Evolutionary conservation across 805 yeast genomes (phyloP).

Genomic region (Hagleromyces aurorensis): DNA sequence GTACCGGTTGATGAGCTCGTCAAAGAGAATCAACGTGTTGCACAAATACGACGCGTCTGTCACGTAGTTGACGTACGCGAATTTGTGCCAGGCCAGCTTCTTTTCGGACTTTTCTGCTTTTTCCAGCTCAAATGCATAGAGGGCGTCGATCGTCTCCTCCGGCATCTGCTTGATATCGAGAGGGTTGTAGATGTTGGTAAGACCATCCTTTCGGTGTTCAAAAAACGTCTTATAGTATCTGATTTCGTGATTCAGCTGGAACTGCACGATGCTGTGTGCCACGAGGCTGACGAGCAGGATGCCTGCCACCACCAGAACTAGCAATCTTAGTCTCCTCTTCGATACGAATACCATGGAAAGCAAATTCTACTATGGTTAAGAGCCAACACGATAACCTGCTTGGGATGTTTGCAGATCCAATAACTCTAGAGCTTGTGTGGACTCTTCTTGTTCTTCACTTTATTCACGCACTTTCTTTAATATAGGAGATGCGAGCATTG

Average conservation of each 20-base stretch:
- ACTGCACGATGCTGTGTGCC: conserved; percentile 19
- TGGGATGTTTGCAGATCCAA: too few species aligned
- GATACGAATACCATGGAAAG: conserved; percentile 15
- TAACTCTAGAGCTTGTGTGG: too few species aligned
- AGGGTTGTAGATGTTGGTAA: conserved; percentile 22
- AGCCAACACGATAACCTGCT: background rate
- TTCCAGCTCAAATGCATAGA: conserved; percentile 12
- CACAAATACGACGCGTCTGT: conserved; percentile 45
- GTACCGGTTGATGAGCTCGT: conserved; percentile 31
- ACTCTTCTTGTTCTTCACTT: too few species aligned
- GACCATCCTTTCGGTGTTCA: conserved; percentile 20
- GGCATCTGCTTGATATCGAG: conserved; percentile 27
- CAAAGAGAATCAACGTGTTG: conserved; percentile 42
- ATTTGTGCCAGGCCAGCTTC: conserved; percentile 35
- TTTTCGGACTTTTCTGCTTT: conserved; percentile 7
- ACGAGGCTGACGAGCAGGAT: conserved; percentile 9
- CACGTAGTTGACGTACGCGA: conserved; percentile 57
- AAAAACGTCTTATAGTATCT: conserved; percentile 23
- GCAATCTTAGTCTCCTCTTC: conserved; percentile 19
- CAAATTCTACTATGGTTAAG: background rate
- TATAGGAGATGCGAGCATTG: too few species aligned
- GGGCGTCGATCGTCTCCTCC: conserved; percentile 17
- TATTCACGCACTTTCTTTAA: too few species aligned
- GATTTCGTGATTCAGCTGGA: conserved; percentile 27
- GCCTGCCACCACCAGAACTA: conserved; percentile 8